phyloP scores from a whole-genome alignment of 208 protist genomes.

The Trypanosoma vivax region DNA sequence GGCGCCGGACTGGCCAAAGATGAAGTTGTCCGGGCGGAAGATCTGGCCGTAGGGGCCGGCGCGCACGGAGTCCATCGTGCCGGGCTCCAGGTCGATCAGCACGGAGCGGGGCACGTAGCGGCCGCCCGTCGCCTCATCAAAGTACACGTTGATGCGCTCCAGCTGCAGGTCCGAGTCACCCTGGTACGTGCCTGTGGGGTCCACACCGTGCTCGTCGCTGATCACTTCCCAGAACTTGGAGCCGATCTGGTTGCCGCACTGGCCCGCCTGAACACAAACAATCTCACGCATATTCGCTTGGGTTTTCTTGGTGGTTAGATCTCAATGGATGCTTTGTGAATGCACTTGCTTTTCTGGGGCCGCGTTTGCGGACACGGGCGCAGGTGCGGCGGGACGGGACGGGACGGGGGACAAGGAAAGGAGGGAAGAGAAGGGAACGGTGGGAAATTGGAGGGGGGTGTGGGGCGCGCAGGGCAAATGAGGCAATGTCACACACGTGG shows the following conservation, averaged over 20 bases:
- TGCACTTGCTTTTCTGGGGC: not conserved
- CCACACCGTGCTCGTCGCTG: constrained; percentile 74
- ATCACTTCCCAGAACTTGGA: constrained; percentile 85
- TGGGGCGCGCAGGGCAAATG: not conserved
- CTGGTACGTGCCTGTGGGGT: constrained; percentile 92
- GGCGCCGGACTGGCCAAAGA: constrained; percentile 96
- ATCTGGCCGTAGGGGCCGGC: constrained; percentile 90
- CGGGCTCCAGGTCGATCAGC: constrained; percentile 86
- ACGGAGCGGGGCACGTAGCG: constrained; percentile 78
- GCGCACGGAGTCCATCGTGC: constrained; percentile 97
- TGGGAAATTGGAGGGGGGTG: not conserved
- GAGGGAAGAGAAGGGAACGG: not conserved
- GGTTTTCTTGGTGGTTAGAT: no score
- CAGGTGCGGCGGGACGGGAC: not conserved
- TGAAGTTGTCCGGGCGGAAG: constrained; percentile 96
- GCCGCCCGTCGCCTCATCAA: constrained; percentile 92
- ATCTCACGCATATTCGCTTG: constrained; percentile 82
- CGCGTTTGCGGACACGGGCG: not conserved
- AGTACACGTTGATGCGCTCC: constrained; percentile 99
- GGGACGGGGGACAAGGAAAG: not conserved
- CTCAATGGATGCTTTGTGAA: constrained; percentile 3
- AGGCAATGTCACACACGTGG: not conserved
- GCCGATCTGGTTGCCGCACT: constrained; percentile 80
- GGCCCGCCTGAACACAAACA: constrained; percentile 65
- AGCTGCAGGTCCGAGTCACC: constrained; percentile 94